Conservation (phyloP, 305 asterid genomes). For the Fraxinus velutina region DNA sequence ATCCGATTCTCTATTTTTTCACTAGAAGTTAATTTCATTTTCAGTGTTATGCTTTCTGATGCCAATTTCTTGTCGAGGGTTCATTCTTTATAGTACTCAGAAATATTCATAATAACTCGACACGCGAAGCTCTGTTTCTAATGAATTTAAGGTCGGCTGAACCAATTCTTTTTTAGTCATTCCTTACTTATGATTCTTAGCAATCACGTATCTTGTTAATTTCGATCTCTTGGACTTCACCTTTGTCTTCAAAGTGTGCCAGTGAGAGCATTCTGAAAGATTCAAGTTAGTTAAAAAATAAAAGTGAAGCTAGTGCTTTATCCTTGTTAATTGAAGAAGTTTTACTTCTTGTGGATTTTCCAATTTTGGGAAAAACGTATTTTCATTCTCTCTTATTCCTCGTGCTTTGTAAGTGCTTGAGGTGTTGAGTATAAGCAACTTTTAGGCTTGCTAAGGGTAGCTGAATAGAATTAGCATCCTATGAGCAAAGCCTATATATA, state of each 20-base stretch:
- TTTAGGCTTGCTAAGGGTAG: not conserved
- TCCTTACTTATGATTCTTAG: not conserved
- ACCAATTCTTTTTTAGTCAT: not conserved
- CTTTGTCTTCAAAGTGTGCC: not conserved
- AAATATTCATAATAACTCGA: not conserved
- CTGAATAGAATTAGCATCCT: conserved; percentile 21
- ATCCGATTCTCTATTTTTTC: not conserved
- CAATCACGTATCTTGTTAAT: not conserved
- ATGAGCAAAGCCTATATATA: not conserved
- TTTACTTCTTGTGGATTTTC: conserved; percentile 26
- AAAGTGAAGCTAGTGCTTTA: conserved; percentile 21
- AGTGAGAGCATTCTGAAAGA: conserved; percentile 17
- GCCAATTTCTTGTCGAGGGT: conserved; percentile 42
- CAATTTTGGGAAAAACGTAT: conserved; percentile 16
- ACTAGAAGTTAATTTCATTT: conserved; percentile 10
- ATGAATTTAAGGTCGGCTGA: not conserved
- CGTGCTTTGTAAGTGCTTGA: not conserved
- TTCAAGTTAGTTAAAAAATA: conserved; percentile 26
- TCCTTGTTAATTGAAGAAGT: conserved; percentile 17
- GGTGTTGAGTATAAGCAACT: not conserved
- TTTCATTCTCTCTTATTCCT: conserved; percentile 9
- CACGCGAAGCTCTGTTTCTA: not conserved
- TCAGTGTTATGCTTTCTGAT: conserved; percentile 33
- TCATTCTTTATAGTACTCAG: conserved; percentile 50
- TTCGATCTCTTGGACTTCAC: not conserved